These are phyloP conservation scores for Penicillium occitanis DNA, from an alignment of 2,329 filamentous ascomycete species.

Conservation along the genomic window DNA sequence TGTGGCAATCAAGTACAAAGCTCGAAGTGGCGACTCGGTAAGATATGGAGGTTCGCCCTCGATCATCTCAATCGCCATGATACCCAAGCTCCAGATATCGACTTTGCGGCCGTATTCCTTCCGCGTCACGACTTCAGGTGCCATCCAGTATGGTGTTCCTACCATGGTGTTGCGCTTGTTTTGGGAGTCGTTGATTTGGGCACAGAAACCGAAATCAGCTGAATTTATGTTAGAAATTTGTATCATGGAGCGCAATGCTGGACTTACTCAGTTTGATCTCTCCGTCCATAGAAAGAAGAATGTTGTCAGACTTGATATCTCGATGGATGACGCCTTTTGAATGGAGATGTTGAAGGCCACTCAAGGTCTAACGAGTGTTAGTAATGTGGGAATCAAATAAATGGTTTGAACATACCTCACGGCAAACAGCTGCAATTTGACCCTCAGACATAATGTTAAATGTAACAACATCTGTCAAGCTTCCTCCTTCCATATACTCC, in stretches of 20 bases:
- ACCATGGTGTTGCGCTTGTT: slow-evolving; percentile 99
- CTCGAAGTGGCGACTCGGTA: slow-evolving; percentile 88
- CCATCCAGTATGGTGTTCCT: slow-evolving; percentile 99
- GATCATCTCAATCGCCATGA: slow-evolving; percentile 99
- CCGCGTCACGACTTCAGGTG: slow-evolving; percentile 91
- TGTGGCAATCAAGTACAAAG: slow-evolving; percentile 93
- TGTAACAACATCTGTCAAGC: slow-evolving; percentile 95
- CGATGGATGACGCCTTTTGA: slow-evolving; percentile 98
- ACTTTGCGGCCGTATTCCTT: slow-evolving; percentile 99
- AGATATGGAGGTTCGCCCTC: slow-evolving; percentile 97
- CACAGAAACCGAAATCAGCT: slow-evolving; percentile 99
- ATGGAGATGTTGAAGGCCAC: slow-evolving; percentile 90
- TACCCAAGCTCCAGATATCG: slow-evolving; percentile 96
- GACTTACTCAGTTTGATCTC: slow-evolving; percentile 93
- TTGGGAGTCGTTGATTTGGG: slow-evolving; percentile 94
- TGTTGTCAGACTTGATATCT: slow-evolving; percentile 99
- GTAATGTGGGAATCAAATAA: background rate
- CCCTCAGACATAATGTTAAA: slow-evolving; percentile 99
- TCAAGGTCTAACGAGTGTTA: slow-evolving; percentile 60
- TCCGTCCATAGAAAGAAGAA: slow-evolving; percentile 86
- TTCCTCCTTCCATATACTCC: slow-evolving; percentile 99
- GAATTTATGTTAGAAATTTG: slow-evolving; percentile 23
- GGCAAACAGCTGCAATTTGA: slow-evolving; percentile 92
- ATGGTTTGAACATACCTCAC: slow-evolving; percentile 60
- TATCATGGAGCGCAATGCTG: too few relatives aligned